phyloP scores from a whole-genome alignment of 139 green algal genomes.

The Protoeuglena noctilucae region DNA sequence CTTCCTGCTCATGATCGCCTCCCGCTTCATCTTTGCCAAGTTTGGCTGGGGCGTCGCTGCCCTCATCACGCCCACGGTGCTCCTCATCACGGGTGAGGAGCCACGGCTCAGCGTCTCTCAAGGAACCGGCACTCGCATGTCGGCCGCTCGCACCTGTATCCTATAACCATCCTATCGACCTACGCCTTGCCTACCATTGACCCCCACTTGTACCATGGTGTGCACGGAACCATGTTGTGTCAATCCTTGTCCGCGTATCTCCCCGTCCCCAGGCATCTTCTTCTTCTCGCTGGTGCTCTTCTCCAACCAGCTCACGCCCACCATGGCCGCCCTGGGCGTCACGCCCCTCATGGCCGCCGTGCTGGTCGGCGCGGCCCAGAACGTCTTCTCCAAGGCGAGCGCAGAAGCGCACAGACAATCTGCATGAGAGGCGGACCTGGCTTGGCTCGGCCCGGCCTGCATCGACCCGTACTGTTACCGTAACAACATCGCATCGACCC shows the following conservation, averaged over 20 bases:
- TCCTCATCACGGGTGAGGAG: constrained; percentile 71
- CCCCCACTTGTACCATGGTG: too few species aligned
- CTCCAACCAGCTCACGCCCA: constrained; percentile 45
- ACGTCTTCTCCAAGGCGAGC: constrained; percentile 97
- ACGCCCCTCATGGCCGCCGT: constrained; percentile 90
- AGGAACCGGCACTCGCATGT: too few species aligned
- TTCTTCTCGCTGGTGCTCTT: constrained; percentile 95
- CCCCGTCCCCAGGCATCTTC: constrained; percentile 29
- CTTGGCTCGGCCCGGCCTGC: too few species aligned
- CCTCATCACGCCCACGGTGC: constrained; percentile 88
- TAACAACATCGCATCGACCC: too few species aligned
- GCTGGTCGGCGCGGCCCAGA: constrained; percentile 89
- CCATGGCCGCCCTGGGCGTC: constrained; percentile 61
- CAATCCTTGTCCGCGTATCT: background rate
- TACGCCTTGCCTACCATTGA: too few species aligned
- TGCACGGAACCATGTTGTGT: background rate
- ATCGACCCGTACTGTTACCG: too few species aligned
- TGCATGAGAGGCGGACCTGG: too few species aligned
- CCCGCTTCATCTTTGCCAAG: constrained; percentile 82
- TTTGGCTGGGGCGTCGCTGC: constrained; percentile 92
- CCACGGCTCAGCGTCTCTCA: too few species aligned
- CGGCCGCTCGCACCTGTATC: too few species aligned
- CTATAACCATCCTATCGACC: too few species aligned
- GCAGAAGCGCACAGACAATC: too few species aligned
- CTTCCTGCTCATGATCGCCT: constrained; percentile 94